A percentile compares a stretch with the other conserved stretches of the same genome.
Conservation (phyloP, 306 rosid genomes). For the Cicer judaicum region DNA sequence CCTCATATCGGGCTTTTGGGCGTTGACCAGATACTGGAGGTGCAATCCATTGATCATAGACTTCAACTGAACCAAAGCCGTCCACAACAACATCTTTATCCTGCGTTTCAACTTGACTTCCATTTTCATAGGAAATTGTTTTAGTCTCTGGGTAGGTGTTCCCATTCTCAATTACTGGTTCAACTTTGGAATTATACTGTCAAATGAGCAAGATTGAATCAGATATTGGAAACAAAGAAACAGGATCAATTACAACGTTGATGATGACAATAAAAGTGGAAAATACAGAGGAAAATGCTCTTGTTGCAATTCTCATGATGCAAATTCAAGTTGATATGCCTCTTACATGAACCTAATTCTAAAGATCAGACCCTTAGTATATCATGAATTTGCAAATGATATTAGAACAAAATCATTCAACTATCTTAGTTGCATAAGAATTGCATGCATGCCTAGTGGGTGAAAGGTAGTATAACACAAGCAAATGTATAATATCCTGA, state of each 20-base stretch:
- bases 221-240: constrained; percentile 15
- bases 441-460: constrained; percentile 12
- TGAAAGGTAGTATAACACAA: constrained; percentile 16
- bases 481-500: constrained; percentile 21
- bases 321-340: constrained; percentile 34
- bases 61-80: constrained; percentile 66
- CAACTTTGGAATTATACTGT: constrained; percentile 71
- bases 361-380: constrained; percentile 34
- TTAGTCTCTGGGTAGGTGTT: constrained; percentile 74
- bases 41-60: constrained; percentile 85
- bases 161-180: constrained; percentile 75
- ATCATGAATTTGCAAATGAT: constrained; percentile 25
- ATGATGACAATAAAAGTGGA: constrained; percentile 27
- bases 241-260: constrained; percentile 23
- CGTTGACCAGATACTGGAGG: constrained; percentile 73
- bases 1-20: constrained; percentile 95
- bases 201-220: constrained; percentile 43
- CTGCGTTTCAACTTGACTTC: constrained; percentile 65
- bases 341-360: constrained; percentile 28
- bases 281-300: constrained; percentile 19
- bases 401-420: constrained; percentile 26
- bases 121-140: constrained; percentile 73
- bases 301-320: constrained; percentile 9
- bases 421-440: constrained; percentile 24
- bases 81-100: constrained; percentile 83